phyloP scores from a whole-genome alignment of 2,329 filamentous ascomycete species.

The Nemania abortiva region DNA sequence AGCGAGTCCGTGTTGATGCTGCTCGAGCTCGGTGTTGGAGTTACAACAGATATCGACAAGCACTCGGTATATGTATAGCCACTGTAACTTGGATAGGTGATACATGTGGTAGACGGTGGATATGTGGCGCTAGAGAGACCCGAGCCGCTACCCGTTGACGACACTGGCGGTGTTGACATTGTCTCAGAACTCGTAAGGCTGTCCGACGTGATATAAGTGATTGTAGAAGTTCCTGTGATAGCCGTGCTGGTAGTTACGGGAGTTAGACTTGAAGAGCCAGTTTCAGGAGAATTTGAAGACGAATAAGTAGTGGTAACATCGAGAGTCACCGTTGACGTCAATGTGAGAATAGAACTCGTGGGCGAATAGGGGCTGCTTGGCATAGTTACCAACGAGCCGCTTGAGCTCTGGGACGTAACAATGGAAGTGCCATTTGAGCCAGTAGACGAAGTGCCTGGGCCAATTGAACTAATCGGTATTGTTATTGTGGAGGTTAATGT shows the following conservation, averaged over 20 bases:
- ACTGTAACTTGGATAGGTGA: constrained; percentile 38
- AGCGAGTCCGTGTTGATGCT: constrained; percentile 14
- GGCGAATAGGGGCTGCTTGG: constrained; percentile 20
- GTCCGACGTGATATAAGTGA: constrained; percentile 19
- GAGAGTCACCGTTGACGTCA: constrained; percentile 35
- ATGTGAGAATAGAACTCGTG: constrained; percentile 28
- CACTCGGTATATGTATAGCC: constrained; percentile 45
- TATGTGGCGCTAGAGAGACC: constrained; percentile 24
- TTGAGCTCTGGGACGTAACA: constrained; percentile 25
- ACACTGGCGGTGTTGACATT: constrained; percentile 12
- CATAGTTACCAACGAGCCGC: constrained; percentile 27
- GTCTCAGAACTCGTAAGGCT: constrained; percentile 28
- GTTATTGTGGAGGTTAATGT: constrained; percentile 23
- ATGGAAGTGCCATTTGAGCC: constrained; percentile 18
- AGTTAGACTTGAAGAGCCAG: constrained; percentile 29
- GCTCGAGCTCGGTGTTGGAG: constrained; percentile 20
- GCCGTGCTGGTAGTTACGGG: constrained; percentile 12
- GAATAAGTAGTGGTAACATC: constrained; percentile 25
- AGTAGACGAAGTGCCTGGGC: constrained; percentile 5
- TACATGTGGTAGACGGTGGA: constrained; percentile 41
- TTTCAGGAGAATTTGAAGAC: constrained; percentile 37
- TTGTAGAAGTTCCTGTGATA: constrained; percentile 3
- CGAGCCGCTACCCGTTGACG: constrained; percentile 14
- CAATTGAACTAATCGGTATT: constrained; percentile 27
- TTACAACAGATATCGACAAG: constrained; percentile 35